phyloP scores from a whole-genome alignment of 768 basidiomycete species.

The Lepiota brunneoincarnata region DNA sequence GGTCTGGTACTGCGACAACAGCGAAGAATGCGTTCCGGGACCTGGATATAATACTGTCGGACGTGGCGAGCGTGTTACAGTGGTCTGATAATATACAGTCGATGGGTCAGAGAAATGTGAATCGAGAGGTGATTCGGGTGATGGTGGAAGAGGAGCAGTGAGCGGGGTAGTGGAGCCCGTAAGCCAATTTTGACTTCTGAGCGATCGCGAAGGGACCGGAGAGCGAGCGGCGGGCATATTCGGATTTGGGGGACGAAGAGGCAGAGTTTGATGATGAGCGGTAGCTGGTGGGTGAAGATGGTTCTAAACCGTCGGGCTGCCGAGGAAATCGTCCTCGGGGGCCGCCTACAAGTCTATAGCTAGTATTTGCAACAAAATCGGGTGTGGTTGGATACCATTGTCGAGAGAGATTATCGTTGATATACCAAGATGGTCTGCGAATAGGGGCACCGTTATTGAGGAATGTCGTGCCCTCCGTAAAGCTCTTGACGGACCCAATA shows the following conservation, averaged over 20 bases:
- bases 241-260: not conserved
- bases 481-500: constrained; percentile 65
- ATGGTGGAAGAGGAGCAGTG: constrained; percentile 46
- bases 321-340: constrained; percentile 28
- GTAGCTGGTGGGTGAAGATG: constrained; percentile 18
- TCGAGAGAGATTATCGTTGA: constrained; percentile 24
- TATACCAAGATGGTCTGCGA: constrained; percentile 51
- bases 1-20: constrained; percentile 39
- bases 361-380: constrained; percentile 12
- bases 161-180: constrained; percentile 37
- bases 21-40: too few relatives aligned
- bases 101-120: constrained; percentile 40
- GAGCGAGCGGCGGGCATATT: constrained; percentile 27
- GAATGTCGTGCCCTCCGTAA: constrained; percentile 45
- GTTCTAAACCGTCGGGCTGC: constrained; percentile 20
- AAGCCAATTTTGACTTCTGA: constrained; percentile 35
- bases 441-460: constrained; percentile 24
- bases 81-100: constrained; percentile 71
- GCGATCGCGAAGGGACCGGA: constrained; percentile 30
- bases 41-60: constrained; percentile 45
- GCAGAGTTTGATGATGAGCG: constrained; percentile 1
- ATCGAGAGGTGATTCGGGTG: constrained; percentile 40
- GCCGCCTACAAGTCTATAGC: not conserved
- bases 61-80: constrained; percentile 44
- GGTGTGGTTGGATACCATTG: constrained; percentile 12